phyloP scores from a whole-genome alignment of 2,329 filamentous ascomycete genomes.

The Colletotrichum camelliae region DNA sequence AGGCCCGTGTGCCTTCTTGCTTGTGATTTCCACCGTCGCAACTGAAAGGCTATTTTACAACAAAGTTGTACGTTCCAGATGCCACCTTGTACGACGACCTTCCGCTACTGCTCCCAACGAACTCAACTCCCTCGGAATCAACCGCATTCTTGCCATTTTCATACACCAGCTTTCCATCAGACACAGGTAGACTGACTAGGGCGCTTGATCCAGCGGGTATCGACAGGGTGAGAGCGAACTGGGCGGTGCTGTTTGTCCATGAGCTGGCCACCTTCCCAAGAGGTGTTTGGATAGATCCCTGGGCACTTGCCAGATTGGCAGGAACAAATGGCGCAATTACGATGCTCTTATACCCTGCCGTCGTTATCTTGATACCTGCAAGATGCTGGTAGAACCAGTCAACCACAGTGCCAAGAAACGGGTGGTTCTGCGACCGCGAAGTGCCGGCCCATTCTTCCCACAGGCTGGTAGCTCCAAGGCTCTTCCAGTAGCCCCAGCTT shows the following conservation, averaged over 20 bases:
- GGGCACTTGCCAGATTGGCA: not conserved
- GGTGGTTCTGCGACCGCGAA: not conserved
- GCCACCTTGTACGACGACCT: not conserved
- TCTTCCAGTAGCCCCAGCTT: not conserved
- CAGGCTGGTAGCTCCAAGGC: not conserved
- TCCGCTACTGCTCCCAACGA: not conserved
- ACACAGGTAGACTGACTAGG: not conserved
- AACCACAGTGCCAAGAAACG: not conserved
- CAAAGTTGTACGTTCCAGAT: not conserved
- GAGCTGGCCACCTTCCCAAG: not conserved
- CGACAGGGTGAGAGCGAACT: not conserved
- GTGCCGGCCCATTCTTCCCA: not conserved
- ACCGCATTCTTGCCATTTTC: not conserved
- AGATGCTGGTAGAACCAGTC: not conserved
- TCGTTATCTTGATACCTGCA: not conserved
- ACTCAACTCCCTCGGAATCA: not conserved
- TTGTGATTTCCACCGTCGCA: accelerated
- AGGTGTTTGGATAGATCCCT: not conserved
- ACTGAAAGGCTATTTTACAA: not conserved
- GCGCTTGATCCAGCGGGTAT: not conserved
- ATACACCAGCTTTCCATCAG: not conserved
- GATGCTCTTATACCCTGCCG: not conserved
- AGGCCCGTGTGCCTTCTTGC: not conserved
- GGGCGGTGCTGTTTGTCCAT: not conserved
- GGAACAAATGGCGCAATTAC: not conserved